Base-by-base conservation (phyloP, 2,329 filamentous ascomycete species). In the Claviceps sp. region DNA sequence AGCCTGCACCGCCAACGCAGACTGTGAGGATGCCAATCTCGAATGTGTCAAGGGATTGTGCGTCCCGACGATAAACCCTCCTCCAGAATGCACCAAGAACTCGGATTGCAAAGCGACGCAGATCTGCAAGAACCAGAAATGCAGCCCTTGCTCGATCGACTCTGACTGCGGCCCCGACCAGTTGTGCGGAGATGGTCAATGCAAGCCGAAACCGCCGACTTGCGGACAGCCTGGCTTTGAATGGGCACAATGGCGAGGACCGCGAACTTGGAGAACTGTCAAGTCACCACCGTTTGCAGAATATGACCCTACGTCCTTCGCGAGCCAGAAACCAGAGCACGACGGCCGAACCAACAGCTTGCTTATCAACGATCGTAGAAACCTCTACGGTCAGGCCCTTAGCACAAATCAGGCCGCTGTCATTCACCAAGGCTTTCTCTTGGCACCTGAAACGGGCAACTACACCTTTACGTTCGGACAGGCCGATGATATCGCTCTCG, bases 201-300 rank as follows among this genome's bases (percentile, higher is more conserved):
- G 53, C 40, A 52, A 49, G 40, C 53, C 53, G 34, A 52, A 53
- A 19, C 53, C 53, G 19, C 53, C 53, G 6, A 53, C 51, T 22
- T 55, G 53, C 51, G 53, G 53, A 30, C 51, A 55, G 43, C 51
- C 51, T 50, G 53, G 53, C 41, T 55, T 55, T 38, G 53, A 53
- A 46, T 55, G 53, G 53, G 53, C 53, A 49, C 48, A 55, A 38
- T 55, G 53, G 53, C 43, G 51, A 41, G 53, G 53, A 8, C 53
- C 53, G 4, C 37, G 34, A 17, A 45, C 51, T 6, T 55, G 53
- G 53, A 48, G 51, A 14, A 47, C n/a, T 24, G 53, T 55, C 44
- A 55, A 53, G 49, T 55, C 53, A 17, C 53, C 53, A 24, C 51
- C 53, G n/a, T 55, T 55, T 37, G 44, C 48, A 44, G 53, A 55